Evolutionary conservation across 306 rosid genomes (phyloP), one percentile per base, ranked within the genome.

Genomic region (Cucurbita maxima): DNA sequence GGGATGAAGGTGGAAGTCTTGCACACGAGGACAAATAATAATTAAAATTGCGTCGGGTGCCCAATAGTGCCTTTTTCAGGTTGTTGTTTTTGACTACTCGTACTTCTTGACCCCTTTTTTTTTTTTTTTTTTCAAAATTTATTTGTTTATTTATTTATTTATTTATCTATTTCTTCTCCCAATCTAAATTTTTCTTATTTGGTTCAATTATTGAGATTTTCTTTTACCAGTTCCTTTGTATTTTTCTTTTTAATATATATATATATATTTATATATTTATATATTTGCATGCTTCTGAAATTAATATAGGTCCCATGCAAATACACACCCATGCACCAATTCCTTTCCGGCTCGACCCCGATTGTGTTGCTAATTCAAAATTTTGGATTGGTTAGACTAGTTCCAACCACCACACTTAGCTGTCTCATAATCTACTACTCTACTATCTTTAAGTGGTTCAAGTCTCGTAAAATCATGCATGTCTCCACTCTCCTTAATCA

Each of bases 21-120:
- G 43, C 73, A 68, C 73, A 68, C 73, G 73, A 68, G 73, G 73
- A 68, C 73, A 68, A 68, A 68, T 68, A 68, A 68, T 68, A 68
- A 68, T 68, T 68, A 68, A 68, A 68, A 68, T 68, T 68, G 73
- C 73, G 56, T 41, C 56, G 56, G 72, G 73, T 45, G 73, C 57
- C 73, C 73, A 68, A 68, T 68, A 47, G 56, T 47, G 56, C 55
- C 73, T 68, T 68, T 68, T 68, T 68, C 73, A 68, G 73, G 73
- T 44, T 68, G 73, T 68, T 68, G 73, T 68, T 68, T 67, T 68
- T 68, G 73, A 68, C 73, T 68, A 45, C 73, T 68, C 56, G 57
- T 68, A 68, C 73, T 68, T 20, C 57, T 68, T 47, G 57, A 68
- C 56, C n/a, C 41, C 47, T 16, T 37, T 60, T 2, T 30, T 0